Evolutionary conservation across 225 moss, liverwort and hornwort species (phyloP), one percentile per base, ranked within the genome.

Genomic region (Rhytidiadelphus loreus): DNA sequence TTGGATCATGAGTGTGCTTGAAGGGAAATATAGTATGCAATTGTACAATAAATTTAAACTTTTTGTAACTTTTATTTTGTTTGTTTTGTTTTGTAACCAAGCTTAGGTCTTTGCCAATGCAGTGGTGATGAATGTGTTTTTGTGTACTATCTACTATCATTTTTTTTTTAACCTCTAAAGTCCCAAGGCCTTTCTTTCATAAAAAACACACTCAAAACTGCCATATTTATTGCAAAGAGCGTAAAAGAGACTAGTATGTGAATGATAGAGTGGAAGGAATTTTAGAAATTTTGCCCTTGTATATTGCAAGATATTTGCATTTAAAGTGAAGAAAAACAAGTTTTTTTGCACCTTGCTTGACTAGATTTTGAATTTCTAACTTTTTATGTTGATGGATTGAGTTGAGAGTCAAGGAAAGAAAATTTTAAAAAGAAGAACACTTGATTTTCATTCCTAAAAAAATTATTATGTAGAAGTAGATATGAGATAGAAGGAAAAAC

Each of bases 231-330:
- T 41, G 25, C 3, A 4, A 41, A 14, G 8, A 70, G 25, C 3
- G 13, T 13, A 24, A 23, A 25, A 41, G 24, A 43, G 16, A 71
- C 1, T 43, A 20, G 28, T 71, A 43, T 43, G 16, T 26, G 6
- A 43, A 43, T 71, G 7, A n/a, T n/a, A n/a, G n/a, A 2, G 0
- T 28, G 16, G 23, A 7, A 68, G 13, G 8, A 22, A n/a, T 22
- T 68, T 71, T 1, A 72, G 0, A 44, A 44, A 3, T 43, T 28
- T 44, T 44, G 41, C 13, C 0, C 0, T 0, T 2, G 2, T 14
- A 24, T 14, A 69, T 69, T 41, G 25, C 14, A 41, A 41, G 41
- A 9, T 72, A 44, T 28, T 72, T 72, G 28, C 7, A 24, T 28
- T 44, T 13, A 10, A 28, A 28, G 16, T 28, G 9, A 44, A 28